These are phyloP conservation scores for Candolleomyces eurysporus DNA, from an alignment of 768 basidiomycete genomes.

Conservation along the genomic window DNA sequence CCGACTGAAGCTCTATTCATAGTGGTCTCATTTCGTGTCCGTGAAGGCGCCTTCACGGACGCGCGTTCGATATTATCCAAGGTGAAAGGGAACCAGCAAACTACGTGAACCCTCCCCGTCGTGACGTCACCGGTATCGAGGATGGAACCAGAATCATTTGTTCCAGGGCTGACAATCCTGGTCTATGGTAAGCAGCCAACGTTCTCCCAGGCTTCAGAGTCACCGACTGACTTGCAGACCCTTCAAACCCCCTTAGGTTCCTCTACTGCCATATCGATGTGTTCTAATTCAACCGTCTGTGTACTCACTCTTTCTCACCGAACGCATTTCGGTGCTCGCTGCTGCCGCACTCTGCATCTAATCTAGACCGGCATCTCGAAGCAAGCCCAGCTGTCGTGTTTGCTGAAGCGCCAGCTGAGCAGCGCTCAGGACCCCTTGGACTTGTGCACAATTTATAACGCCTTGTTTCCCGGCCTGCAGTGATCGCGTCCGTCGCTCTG, in stretches of 20 bases:
- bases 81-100: background rate
- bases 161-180: constrained; percentile 23
- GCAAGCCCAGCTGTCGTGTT: constrained; percentile 40
- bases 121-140: constrained; percentile 13
- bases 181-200: constrained; percentile 15
- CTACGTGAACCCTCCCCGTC: constrained; percentile 13
- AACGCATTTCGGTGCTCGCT: background rate
- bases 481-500: background rate
- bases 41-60: constrained; percentile 17
- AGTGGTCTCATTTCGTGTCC: no score
- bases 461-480: constrained; percentile 14
- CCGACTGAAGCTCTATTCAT: no score
- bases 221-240: background rate
- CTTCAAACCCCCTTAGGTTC: constrained; percentile 14
- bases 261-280: constrained; percentile 20
- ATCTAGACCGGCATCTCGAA: constrained; percentile 34
- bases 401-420: constrained; percentile 29
- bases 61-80: constrained; percentile 15
- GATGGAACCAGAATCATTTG: constrained; percentile 15
- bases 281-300: background rate
- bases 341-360: background rate
- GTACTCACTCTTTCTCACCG: background rate
- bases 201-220: background rate
- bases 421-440: constrained; percentile 17
- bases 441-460: constrained; percentile 16